Conservation (phyloP, 169 alveolate species). For the Sarcocystis neurona region DNA sequence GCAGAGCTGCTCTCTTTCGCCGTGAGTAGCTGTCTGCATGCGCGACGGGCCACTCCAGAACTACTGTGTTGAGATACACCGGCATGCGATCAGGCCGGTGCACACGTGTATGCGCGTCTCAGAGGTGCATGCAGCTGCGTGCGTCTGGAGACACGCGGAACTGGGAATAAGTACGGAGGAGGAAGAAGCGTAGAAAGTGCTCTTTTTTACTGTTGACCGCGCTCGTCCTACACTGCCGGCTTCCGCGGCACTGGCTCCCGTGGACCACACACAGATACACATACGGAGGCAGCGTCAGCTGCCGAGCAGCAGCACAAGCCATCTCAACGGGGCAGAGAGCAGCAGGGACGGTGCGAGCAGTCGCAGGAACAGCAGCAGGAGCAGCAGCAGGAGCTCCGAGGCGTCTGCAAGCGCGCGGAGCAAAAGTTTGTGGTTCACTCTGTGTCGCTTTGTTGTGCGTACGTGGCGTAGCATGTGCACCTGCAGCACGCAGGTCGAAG, state of each 20-base stretch:
- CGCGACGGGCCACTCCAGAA: not conserved
- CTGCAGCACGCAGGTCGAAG: no score
- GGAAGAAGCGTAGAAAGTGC: no score
- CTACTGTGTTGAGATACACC: not conserved
- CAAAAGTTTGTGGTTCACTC: no score
- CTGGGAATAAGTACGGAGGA: conserved; percentile 52
- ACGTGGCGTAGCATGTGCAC: no score
- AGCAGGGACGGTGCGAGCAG: no score
- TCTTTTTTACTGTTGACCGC: no score
- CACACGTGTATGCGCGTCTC: conserved; percentile 1
- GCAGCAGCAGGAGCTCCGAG: not conserved
- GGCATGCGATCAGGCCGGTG: not conserved
- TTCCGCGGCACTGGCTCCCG: no score
- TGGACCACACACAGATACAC: no score
- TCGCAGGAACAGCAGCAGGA: no score
- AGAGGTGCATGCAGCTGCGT: conserved; percentile 47
- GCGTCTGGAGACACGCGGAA: conserved; percentile 58
- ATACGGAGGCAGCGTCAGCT: not conserved
- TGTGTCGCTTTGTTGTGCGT: no score
- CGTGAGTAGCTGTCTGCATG: not conserved
- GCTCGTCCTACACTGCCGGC: no score
- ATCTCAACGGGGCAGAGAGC: not conserved
- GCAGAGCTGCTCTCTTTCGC: not conserved
- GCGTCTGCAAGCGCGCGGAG: not conserved
- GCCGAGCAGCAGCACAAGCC: no score